Evolutionary conservation across 1,139 yeast species (phyloP), one percentile per base, ranked within the genome.

Genomic region (Debaryomyces subglobosus): DNA sequence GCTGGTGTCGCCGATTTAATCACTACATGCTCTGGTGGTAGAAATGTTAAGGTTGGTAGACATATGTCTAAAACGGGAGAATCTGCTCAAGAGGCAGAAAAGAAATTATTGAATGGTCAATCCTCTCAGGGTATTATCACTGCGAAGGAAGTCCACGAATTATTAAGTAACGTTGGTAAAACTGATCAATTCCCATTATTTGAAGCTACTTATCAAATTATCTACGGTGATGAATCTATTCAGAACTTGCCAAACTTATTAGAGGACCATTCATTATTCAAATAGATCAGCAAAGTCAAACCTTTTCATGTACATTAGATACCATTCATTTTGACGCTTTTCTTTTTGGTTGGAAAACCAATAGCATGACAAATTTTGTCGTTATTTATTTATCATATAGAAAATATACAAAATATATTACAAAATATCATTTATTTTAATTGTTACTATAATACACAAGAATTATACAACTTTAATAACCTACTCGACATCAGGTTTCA

Each of bases 1-100:
- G 80, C 80, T n/a, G 81, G 81, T 49, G 81, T 76, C 36, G 81
- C 81, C 42, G 81, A 76, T 54, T 71, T 76, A 55, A 76, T 76
- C 54, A 76, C 81, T 35, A 74, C 81, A 30, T 76, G 81, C 54
- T 58, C 78, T 25, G 81, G 80, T 46, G 81, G 81, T 46, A 71
- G 81, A 64, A 76, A 76, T 59, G 80, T 76, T 45, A 73, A 71
- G 58, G 77, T 76, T 37, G 81, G 77, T 18, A 69, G 75, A 53
- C 71, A 74, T 57, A 76, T 76, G 80, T 74, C 78, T 24, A 65
- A 73, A 57, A 74, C 78, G 18, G 78, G 78, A 18, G 74, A 63
- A 21, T 60, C 66, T 42, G 80, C 79, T 12, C 62, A 65, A 56
- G 77, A 62, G 24, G 77, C 80, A 5, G 81, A 76, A 58, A 72